Evolutionary conservation across 140 eudicot genomes (phyloP).

Genomic region (Flaveria floridana): DNA sequence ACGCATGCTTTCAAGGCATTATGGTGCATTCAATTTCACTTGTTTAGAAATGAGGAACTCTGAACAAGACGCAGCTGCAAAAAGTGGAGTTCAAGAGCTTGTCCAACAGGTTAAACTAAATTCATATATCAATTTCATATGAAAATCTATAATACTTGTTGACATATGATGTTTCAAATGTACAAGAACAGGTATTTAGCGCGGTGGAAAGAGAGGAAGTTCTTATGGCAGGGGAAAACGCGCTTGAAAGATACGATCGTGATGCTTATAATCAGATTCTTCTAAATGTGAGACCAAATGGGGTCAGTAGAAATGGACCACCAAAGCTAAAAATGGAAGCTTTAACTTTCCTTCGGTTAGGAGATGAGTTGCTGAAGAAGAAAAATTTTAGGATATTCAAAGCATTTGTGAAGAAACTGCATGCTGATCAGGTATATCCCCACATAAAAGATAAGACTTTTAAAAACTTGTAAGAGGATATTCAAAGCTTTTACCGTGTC

Average conservation of each 20-base stretch:
- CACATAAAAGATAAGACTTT: neutral
- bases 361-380: constrained; percentile 49
- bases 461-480: no score
- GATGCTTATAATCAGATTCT: constrained; percentile 73
- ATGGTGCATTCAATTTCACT: constrained; percentile 65
- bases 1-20: constrained; percentile 78
- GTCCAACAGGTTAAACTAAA: constrained; percentile 68
- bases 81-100: constrained; percentile 73
- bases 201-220: constrained; percentile 63
- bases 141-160: neutral
- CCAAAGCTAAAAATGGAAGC: constrained; percentile 69
- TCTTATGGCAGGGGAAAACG: constrained; percentile 78
- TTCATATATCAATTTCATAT: neutral
- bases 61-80: constrained; percentile 64
- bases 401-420: constrained; percentile 69
- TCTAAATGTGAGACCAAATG: constrained; percentile 77
- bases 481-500: no score
- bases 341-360: constrained; percentile 71
- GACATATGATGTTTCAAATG: constrained; percentile 17
- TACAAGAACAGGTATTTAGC: constrained; percentile 58
- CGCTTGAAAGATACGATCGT: constrained; percentile 64
- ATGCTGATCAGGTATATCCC: constrained; percentile 68
- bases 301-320: constrained; percentile 52
- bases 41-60: constrained; percentile 88
- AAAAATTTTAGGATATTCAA: constrained; percentile 64